Base-by-base conservation (phyloP, 1,284 basidiomycete genomes). In the Cutaneotrichosporon mucoides region DNA sequence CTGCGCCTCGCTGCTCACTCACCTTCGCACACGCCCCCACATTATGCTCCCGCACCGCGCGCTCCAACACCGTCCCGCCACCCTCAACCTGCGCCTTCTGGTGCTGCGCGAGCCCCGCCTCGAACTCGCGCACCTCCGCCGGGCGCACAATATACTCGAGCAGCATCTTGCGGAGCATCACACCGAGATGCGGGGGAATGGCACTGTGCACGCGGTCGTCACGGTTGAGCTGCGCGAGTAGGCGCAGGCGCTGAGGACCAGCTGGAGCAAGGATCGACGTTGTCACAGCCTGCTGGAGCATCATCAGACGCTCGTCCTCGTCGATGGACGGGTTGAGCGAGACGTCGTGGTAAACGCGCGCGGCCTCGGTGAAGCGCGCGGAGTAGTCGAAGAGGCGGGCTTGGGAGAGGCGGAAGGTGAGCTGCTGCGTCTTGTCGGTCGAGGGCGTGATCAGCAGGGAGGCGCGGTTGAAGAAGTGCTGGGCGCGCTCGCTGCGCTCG, bases 1-100 rank as follows among this genome's bases (percentile, higher is more conserved):
- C 24, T 24, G 24, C 24, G 24, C 24, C 24, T 24, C 24, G 24
- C 24, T 24, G 24, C 24, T 24, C 24, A 61, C 71, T 38, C 50
- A 76, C 76, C 73, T 92, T 90, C 1, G 92, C 95, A 70, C 92
- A 92, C 9, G 94, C 92, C 60, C 96, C 85, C 13, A 99, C 82
- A 75, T 99, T 99, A 79, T 99, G 96, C 75, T 99, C 95, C 85
- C 98, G 90, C 50, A 99, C 90, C 2, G 96, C 96, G 53, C 93
- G 85, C 75, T 98, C 95, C 37, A 99, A 84, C n/a, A 99, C 93
- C 8, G 92, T 98, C 6, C 90, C 88, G 1, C 95, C 55, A 81
- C 82, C 66, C 66, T 76, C 85, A 49, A 99, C 88, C 72, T 85
- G 87, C 11, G 95, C 95, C 35, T 94, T 84, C 75, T 99, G 96